These are phyloP conservation scores for Morella rubra DNA, from an alignment of 306 rosid genomes.

Conservation along the genomic window DNA sequence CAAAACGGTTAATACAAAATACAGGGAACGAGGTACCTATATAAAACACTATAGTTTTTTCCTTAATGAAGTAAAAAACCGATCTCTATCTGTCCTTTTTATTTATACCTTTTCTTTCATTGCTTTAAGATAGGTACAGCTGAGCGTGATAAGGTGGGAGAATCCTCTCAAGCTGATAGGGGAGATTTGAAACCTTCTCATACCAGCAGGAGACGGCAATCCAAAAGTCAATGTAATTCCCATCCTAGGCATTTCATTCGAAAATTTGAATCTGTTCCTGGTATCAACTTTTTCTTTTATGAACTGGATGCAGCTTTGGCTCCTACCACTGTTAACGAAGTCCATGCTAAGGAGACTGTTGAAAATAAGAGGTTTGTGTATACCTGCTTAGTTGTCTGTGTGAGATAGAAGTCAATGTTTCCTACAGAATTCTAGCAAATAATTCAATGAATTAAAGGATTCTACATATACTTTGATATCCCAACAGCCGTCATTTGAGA, in stretches of 20 bases:
- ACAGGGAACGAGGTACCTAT: constrained; percentile 38
- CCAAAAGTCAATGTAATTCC: constrained; percentile 51
- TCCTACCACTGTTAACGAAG: constrained; percentile 37
- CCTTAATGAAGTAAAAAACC: not conserved
- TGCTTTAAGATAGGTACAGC: constrained; percentile 37
- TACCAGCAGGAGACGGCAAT: constrained; percentile 44
- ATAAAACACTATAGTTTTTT: constrained; percentile 16
- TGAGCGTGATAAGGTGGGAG: constrained; percentile 35
- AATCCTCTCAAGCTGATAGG: constrained; percentile 33
- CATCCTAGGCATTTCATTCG: constrained; percentile 17
- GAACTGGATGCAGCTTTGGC: constrained; percentile 55
- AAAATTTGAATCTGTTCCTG: not conserved
- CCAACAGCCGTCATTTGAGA: constrained; percentile 46
- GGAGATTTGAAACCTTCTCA: constrained; percentile 22
- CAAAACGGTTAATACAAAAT: constrained; percentile 29
- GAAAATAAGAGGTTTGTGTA: constrained; percentile 53
- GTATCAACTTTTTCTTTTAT: constrained; percentile 23
- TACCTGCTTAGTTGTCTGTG: constrained; percentile 25
- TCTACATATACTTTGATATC: constrained; percentile 25
- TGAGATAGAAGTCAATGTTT: constrained; percentile 2
- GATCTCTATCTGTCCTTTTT: constrained; percentile 22
- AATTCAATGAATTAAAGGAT: not conserved
- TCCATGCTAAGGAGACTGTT: constrained; percentile 33
- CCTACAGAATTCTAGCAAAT: not conserved
- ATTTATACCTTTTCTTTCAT: constrained; percentile 17